Conservation (phyloP, 768 basidiomycete genomes). For the Rhizopogon sp. region DNA sequence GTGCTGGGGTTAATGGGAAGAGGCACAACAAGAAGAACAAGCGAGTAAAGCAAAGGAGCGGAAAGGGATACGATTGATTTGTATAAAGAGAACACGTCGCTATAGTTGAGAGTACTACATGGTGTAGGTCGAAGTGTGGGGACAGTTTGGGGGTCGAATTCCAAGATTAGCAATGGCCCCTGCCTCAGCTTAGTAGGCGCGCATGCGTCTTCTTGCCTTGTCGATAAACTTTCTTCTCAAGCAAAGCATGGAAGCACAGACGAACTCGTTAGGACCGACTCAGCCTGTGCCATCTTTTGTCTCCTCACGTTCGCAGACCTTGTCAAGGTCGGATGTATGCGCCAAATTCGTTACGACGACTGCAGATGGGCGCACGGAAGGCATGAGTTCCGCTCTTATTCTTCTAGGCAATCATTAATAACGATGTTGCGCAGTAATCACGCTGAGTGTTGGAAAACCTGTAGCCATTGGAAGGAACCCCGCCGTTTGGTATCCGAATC, state of each 20-base stretch:
- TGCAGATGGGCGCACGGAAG: slow-evolving; percentile 59
- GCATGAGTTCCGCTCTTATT: slow-evolving; percentile 25
- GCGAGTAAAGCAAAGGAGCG: slow-evolving; percentile 84
- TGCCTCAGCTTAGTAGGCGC: not conserved
- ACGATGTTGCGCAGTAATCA: slow-evolving; percentile 39
- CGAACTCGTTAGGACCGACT: slow-evolving; percentile 11
- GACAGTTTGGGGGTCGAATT: not conserved
- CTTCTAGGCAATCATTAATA: not conserved
- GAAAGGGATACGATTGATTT: slow-evolving; percentile 79
- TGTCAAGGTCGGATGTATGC: slow-evolving; percentile 44
- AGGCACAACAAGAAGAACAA: slow-evolving; percentile 84
- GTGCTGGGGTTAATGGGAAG: slow-evolving; percentile 46
- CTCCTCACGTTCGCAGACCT: slow-evolving; percentile 8
- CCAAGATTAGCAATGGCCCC: not conserved
- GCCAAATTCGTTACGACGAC: slow-evolving; percentile 64
- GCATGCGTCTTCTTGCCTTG: not conserved
- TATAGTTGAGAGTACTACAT: not conserved
- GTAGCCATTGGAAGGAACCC: slow-evolving; percentile 69
- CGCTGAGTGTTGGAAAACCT: slow-evolving; percentile 58
- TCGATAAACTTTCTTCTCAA: not conserved
- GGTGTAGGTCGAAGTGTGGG: not conserved
- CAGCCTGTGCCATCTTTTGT: slow-evolving; percentile 26
- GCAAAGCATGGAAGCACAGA: not conserved
- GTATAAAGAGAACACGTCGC: not conserved
- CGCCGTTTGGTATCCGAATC: slow-evolving; percentile 47